A percentile compares a stretch with the other conserved stretches of the same genome.
Conservation (phyloP, 2,329 filamentous ascomycete species). For the Exophiala dermatitidis region DNA sequence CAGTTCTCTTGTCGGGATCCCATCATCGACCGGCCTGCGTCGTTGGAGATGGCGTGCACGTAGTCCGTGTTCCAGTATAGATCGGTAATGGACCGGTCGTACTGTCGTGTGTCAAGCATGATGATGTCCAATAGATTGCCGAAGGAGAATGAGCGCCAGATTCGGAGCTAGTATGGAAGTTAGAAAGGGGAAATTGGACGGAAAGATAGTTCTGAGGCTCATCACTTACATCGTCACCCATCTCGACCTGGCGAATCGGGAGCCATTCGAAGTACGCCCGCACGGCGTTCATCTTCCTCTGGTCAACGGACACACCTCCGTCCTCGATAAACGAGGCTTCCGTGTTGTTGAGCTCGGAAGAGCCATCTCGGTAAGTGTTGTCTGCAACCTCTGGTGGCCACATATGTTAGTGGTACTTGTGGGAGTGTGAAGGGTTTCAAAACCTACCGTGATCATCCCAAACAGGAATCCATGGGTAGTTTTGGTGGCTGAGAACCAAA, state of each 20-base stretch:
- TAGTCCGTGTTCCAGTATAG: conserved; percentile 56
- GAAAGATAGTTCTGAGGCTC: not conserved
- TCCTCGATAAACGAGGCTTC: conserved; percentile 56
- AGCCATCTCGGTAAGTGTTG: conserved; percentile 59
- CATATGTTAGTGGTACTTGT: not conserved
- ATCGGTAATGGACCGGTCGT: conserved; percentile 59
- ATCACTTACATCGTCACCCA: conserved; percentile 53
- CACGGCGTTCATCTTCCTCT: conserved; percentile 66
- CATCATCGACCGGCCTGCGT: conserved; percentile 63
- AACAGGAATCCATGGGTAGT: conserved; percentile 56
- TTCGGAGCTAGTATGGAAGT: conserved; percentile 41
- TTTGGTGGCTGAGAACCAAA: conserved; percentile 49
- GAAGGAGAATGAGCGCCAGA: conserved; percentile 61
- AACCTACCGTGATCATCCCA: conserved; percentile 54
- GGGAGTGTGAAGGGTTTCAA: not conserved
- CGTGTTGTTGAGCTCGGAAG: conserved; percentile 56
- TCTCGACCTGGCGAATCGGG: conserved; percentile 50
- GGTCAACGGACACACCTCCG: conserved; percentile 58
- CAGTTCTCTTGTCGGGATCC: conserved; percentile 65
- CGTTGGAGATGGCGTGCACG: conserved; percentile 55
- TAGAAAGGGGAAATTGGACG: not conserved
- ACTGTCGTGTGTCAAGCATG: conserved; percentile 62
- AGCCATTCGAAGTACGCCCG: conserved; percentile 41
- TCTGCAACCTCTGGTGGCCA: conserved; percentile 47
- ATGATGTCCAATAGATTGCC: conserved; percentile 60